These are phyloP conservation scores for Albizia julibrissin DNA, from an alignment of 306 rosid genomes.

Conservation along the genomic window DNA sequence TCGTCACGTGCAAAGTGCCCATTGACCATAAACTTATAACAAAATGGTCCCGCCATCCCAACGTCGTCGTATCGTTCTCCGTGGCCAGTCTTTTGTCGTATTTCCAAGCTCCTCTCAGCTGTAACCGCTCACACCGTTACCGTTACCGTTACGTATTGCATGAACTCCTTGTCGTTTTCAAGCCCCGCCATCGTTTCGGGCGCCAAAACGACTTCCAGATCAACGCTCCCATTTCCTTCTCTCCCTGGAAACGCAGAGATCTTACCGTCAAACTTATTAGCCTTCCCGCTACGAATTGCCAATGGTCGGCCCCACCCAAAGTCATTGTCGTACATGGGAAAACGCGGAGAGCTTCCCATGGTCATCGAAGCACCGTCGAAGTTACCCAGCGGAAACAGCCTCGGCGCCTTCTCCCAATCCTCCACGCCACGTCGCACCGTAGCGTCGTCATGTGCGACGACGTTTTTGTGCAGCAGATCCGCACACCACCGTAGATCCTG, in stretches of 20 bases:
- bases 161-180: constrained; percentile 48
- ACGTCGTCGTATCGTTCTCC: background rate
- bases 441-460: constrained; percentile 50
- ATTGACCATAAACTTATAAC: background rate
- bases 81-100: background rate
- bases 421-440: constrained; percentile 53
- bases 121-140: background rate
- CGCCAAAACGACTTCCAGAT: constrained; percentile 61
- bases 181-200: constrained; percentile 59
- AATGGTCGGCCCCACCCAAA: constrained; percentile 69
- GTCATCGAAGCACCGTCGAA: constrained; percentile 64
- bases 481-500: constrained; percentile 50
- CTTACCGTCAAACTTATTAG: constrained; percentile 67
- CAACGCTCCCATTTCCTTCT: constrained; percentile 63
- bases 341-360: constrained; percentile 73
- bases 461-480: constrained; percentile 51
- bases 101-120: background rate
- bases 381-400: constrained; percentile 63
- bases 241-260: constrained; percentile 61
- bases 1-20: background rate
- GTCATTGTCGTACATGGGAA: constrained; percentile 68
- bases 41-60: background rate
- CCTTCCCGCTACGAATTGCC: constrained; percentile 59
- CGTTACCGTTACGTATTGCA: constrained; percentile 44
- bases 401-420: constrained; percentile 57